A percentile compares a stretch with the other conserved stretches of the same genome.
Conservation (phyloP, 2,329 filamentous ascomycete species). For the Penicillium corylophilum region DNA sequence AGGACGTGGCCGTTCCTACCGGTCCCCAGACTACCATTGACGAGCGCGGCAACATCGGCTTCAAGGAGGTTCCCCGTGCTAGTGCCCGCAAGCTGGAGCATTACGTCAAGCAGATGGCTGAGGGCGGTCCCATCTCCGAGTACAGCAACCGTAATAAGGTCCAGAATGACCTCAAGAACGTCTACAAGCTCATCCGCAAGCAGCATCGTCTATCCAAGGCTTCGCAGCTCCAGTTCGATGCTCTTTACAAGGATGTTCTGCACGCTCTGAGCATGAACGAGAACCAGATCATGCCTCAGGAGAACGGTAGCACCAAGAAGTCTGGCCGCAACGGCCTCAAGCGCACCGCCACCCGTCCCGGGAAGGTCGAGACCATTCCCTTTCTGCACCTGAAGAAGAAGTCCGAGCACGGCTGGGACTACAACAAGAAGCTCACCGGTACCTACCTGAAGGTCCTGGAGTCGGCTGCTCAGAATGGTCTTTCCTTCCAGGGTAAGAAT, state of each 20-base stretch:
- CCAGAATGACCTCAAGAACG: constrained; percentile 87
- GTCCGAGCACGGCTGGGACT: constrained; percentile 95
- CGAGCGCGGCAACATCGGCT: constrained; percentile 86
- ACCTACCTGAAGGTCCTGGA: constrained; percentile 90
- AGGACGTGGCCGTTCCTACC: constrained; percentile 90
- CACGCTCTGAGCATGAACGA: constrained; percentile 97
- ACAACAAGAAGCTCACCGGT: constrained; percentile 97
- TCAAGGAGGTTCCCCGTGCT: constrained; percentile 79
- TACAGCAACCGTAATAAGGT: constrained; percentile 98
- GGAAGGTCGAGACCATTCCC: constrained; percentile 94
- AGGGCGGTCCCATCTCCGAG: constrained; percentile 96
- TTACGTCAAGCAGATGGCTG: constrained; percentile 97
- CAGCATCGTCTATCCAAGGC: constrained; percentile 97
- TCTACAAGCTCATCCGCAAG: constrained; percentile 98
- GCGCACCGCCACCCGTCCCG: constrained; percentile 62
- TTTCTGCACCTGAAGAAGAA: constrained; percentile 98
- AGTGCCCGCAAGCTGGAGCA: constrained; percentile 97
- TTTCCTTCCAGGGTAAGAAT: constrained; percentile 93
- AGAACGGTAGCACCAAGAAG: constrained; percentile 66
- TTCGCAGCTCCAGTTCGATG: constrained; percentile 94
- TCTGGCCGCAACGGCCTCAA: constrained; percentile 51
- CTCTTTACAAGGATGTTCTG: constrained; percentile 88
- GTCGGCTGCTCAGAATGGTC: constrained; percentile 79
- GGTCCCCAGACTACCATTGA: constrained; percentile 92
- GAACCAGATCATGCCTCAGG: constrained; percentile 89